A percentile compares a stretch with the other conserved stretches of the same genome.
Conservation (phyloP, 78 protist genomes). For the Chrysochromulina parva region DNA sequence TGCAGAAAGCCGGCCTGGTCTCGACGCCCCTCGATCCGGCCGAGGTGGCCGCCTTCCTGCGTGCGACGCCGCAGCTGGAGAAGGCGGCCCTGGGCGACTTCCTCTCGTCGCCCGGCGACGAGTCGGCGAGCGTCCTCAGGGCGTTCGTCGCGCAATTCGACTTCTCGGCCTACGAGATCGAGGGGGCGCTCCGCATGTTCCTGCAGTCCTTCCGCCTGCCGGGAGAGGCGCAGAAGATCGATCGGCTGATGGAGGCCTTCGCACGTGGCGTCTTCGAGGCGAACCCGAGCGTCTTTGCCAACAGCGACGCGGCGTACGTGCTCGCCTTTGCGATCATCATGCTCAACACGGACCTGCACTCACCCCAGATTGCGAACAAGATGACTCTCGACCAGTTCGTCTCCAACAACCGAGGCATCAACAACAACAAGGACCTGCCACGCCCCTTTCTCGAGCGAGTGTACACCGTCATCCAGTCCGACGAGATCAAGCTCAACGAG, state of each 20-base stretch:
- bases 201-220: slow-evolving; percentile 63
- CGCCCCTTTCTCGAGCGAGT: slow-evolving; percentile 11
- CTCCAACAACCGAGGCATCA: slow-evolving; percentile 52
- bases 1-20: not conserved
- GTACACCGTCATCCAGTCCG: slow-evolving; percentile 5
- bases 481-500: slow-evolving; percentile 26
- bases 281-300: not conserved
- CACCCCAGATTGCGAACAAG: not conserved
- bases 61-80: slow-evolving; percentile 33
- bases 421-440: slow-evolving; percentile 48
- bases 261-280: slow-evolving; percentile 32
- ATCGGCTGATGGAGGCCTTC: slow-evolving; percentile 72
- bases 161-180: slow-evolving; percentile 32
- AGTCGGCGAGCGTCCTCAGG: not conserved
- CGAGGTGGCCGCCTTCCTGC: slow-evolving; percentile 28
- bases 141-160: slow-evolving; percentile 26
- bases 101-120: slow-evolving; percentile 23
- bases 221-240: slow-evolving; percentile 86
- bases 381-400: slow-evolving; percentile 59
- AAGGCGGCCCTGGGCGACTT: slow-evolving; percentile 57
- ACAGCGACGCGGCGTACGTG: slow-evolving; percentile 54
- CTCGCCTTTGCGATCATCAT: slow-evolving; percentile 72
- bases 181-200: slow-evolving; percentile 52
- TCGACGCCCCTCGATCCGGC: not conserved
- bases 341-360: slow-evolving; percentile 78